phyloP scores from a whole-genome alignment of 2,329 filamentous ascomycete genomes.

The Hypoxylon sp. region DNA sequence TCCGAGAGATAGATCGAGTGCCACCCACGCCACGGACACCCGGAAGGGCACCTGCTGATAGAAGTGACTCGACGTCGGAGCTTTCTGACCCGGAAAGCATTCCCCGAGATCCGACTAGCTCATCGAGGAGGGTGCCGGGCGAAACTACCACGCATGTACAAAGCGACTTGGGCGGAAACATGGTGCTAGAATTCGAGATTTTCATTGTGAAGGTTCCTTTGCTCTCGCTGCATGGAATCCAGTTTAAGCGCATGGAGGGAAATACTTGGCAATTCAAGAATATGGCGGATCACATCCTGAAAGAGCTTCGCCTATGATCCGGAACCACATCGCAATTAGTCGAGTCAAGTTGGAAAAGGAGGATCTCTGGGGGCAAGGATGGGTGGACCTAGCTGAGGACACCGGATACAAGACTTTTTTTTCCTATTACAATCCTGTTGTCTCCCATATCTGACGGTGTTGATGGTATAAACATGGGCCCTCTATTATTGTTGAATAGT shows the following conservation, averaged over 20 bases:
- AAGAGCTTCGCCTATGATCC: conserved; percentile 81
- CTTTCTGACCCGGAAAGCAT: conserved; percentile 81
- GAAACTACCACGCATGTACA: conserved; percentile 95
- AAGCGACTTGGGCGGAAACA: conserved; percentile 86
- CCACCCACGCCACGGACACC: conserved; percentile 66
- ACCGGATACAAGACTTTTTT: neutral
- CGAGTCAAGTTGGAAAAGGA: neutral
- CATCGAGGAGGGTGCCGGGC: conserved; percentile 75
- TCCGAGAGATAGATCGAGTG: conserved; percentile 71
- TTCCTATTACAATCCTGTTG: conserved; percentile 10
- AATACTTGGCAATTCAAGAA: conserved; percentile 99
- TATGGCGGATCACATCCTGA: conserved; percentile 95
- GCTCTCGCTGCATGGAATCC: conserved; percentile 92
- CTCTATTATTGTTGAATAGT: conserved; percentile 46
- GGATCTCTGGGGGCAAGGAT: conserved; percentile 6
- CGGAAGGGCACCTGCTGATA: conserved; percentile 68
- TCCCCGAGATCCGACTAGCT: conserved; percentile 65
- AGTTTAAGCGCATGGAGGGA: conserved; percentile 96
- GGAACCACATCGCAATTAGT: neutral
- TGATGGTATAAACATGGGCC: conserved; percentile 31
- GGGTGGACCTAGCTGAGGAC: neutral
- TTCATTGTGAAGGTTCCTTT: conserved; percentile 97
- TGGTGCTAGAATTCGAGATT: conserved; percentile 93
- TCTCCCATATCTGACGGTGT: conserved; percentile 14
- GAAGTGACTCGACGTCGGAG: conserved; percentile 89